These are phyloP conservation scores for Leccinum aurantiacum DNA, from an alignment of 768 basidiomycete genomes.

Conservation along the genomic window DNA sequence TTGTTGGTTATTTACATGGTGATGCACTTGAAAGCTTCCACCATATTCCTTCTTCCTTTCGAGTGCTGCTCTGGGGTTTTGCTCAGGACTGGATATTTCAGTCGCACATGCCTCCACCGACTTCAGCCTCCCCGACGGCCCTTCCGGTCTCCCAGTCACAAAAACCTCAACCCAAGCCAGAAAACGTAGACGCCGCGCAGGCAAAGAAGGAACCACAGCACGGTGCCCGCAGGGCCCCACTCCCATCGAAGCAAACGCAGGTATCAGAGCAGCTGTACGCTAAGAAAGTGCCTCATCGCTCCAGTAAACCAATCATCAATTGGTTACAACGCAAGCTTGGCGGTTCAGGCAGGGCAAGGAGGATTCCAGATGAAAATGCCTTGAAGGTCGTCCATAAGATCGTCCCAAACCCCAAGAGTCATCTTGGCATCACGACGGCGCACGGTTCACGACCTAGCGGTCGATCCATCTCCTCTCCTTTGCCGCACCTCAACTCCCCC, in stretches of 20 bases:
- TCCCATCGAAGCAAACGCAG: slow-evolving; percentile 25
- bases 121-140: slow-evolving; percentile 13
- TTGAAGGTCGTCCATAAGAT: slow-evolving; percentile 15
- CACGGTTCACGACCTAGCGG: slow-evolving; percentile 24
- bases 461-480: slow-evolving; percentile 32
- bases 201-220: slow-evolving; percentile 20
- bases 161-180: slow-evolving; percentile 17
- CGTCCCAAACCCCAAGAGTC: slow-evolving; percentile 16
- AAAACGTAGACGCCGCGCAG: slow-evolving; percentile 6
- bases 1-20: slow-evolving; percentile 8
- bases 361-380: slow-evolving; percentile 38
- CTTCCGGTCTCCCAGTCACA: slow-evolving; percentile 15
- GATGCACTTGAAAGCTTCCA: slow-evolving; percentile 2
- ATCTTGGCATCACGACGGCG: slow-evolving; percentile 10
- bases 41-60: slow-evolving; percentile 1
- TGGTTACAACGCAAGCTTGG: slow-evolving; percentile 89
- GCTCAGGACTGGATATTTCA: slow-evolving; percentile 1
- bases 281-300: slow-evolving; percentile 66
- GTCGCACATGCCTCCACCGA: slow-evolving; percentile 18
- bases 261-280: slow-evolving; percentile 37
- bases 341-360: slow-evolving; percentile 60
- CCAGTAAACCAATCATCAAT: slow-evolving; percentile 84
- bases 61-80: slow-evolving; percentile 1
- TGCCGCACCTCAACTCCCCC: slow-evolving; percentile 19
- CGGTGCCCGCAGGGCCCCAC: slow-evolving; percentile 19